Conservation (phyloP, 2,329 filamentous ascomycete species). For the Aspergillus bombycis region DNA sequence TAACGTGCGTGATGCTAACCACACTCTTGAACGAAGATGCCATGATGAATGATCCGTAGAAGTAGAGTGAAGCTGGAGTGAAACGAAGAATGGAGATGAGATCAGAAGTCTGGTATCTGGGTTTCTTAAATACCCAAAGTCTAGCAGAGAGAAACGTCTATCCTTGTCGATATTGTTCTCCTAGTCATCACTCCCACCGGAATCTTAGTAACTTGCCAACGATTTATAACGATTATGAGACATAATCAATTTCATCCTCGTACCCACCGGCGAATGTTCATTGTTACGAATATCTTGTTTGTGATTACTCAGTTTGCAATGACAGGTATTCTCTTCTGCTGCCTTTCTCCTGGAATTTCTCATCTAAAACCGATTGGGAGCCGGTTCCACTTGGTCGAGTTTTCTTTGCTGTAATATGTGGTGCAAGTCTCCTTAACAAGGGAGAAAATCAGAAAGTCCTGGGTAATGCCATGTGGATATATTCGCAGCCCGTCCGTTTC, state of each 20-base stretch:
- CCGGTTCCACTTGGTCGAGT: too few relatives aligned
- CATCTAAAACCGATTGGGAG: too few relatives aligned
- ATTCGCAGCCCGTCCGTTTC: too few relatives aligned
- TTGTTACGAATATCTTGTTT: background rate
- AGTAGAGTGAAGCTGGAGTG: background rate
- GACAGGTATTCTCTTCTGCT: background rate
- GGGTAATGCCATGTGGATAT: too few relatives aligned
- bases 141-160: background rate
- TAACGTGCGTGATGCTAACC: constrained; percentile 48
- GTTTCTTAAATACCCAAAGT: too few relatives aligned
- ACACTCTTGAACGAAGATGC: constrained; percentile 18
- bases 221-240: background rate
- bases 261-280: background rate
- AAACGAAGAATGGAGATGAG: background rate
- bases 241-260: background rate
- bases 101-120: too few relatives aligned
- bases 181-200: background rate
- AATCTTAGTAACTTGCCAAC: background rate
- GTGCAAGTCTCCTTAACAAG: background rate
- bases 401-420: too few relatives aligned
- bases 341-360: background rate
- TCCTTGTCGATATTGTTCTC: background rate
- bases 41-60: background rate
- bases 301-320: background rate
- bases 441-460: too few relatives aligned